Base-by-base conservation (phyloP, 768 basidiomycete species). In the Suillus plorans region DNA sequence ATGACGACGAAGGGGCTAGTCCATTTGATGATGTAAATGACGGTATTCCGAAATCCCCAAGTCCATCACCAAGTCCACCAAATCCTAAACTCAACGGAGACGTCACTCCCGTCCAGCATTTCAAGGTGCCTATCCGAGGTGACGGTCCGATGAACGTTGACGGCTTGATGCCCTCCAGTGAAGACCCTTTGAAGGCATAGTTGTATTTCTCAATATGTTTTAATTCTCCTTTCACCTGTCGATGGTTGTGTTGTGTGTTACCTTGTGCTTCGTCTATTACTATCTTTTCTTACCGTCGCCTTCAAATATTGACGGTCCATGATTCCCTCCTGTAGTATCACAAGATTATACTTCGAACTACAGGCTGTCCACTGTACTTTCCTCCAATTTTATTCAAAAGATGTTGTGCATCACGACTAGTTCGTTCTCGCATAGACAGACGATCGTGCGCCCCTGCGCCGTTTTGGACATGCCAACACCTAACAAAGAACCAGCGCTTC, bases 391-490 rank as follows among this genome's bases (percentile, higher is more conserved):
- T 52, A 69, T 68, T 60, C 68, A 69, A 76, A 72, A 64, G 44
- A 81, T 69, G 61, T 74, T 73, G 56, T 69, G 82, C 68, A 93
- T 77, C 67, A 94, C 71, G 13, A 94, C 82, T 50, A 97, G 70
- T 71, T 90, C 85, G 28, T 82, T 85, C 73, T 97, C 95, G 63
- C 90, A 91, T 58, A 97, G 77, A 68, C 91, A 92, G 8, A 89
- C 74, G 1, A 96, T 74, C 1, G 86, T 74, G 3, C 78, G 73
- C 64, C 67, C 67, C 49, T 74, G 79, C 39, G 67, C 76, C 31
- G 72, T 69, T 61, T 74, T 73, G 39, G 90, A 71, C 13, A 79
- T 79, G 1, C 89, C 89, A 22, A 94, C 88, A 12, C 95, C 95
- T 36, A 97, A 73, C 64, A 97, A 75, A 1, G 91, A 85, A 0